These are phyloP conservation scores for Teratosphaeria gauchensis DNA, from an alignment of 2,329 filamentous ascomycete species.

Conservation along the genomic window DNA sequence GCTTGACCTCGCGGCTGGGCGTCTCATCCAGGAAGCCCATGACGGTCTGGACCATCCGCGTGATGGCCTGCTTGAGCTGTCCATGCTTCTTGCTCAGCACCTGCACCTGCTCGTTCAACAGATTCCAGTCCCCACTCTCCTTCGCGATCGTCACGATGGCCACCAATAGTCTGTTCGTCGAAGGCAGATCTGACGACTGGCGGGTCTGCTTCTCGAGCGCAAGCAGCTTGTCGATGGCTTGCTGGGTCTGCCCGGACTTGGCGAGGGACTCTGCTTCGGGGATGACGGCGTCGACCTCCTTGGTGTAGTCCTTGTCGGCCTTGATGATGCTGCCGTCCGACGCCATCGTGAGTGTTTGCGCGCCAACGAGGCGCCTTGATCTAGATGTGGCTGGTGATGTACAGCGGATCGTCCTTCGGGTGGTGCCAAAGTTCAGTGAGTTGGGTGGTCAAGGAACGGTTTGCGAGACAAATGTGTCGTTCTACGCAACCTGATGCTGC, in stretches of 20 bases:
- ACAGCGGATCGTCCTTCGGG: not conserved
- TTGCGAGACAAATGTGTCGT: not conserved
- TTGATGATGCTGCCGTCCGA: constrained; percentile 70
- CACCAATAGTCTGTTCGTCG: constrained; percentile 80
- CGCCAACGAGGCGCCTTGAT: not conserved
- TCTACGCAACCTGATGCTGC: not conserved
- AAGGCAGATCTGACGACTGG: constrained; percentile 93
- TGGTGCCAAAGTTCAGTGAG: not conserved
- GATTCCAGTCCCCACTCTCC: constrained; percentile 80
- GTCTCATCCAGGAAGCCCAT: constrained; percentile 86
- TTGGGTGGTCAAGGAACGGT: not conserved
- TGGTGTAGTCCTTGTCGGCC: constrained; percentile 97
- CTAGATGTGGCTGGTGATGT: not conserved
- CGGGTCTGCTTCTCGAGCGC: constrained; percentile 91
- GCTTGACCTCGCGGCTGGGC: constrained; percentile 75
- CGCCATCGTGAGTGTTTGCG: not conserved
- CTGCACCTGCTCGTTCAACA: constrained; percentile 93
- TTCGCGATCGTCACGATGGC: constrained; percentile 92
- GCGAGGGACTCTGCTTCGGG: constrained; percentile 84
- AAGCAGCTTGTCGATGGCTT: constrained; percentile 86
- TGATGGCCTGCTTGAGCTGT: constrained; percentile 97
- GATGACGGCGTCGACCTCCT: constrained; percentile 86
- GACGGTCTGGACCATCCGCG: constrained; percentile 96
- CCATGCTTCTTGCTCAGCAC: constrained; percentile 98
- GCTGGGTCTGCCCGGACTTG: constrained; percentile 58